Base-by-base conservation (phyloP, 306 rosid species). In the Clitoria ternatea region DNA sequence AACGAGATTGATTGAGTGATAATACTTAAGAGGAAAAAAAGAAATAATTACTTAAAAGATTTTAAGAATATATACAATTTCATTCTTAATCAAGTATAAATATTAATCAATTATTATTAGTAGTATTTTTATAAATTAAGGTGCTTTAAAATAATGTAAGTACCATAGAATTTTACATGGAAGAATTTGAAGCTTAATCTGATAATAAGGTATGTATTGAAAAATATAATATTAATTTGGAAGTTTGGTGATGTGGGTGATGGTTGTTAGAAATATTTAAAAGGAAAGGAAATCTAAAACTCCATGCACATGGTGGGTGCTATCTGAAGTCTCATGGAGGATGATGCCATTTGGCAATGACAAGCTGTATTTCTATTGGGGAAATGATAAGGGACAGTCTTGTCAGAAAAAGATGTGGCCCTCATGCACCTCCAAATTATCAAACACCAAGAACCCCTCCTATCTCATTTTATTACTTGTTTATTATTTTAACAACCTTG, bases 261-360 rank as follows among this genome's bases (percentile, higher is more conserved):
- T 78, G 69, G 66, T 67, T 32, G 56, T 30, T 24, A n/a, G n/a
- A 15, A 49, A 10, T 49, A 60, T 79, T 70, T 61, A 53, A 65
- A 70, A 29, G 56, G 9, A 30, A 75, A 69, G 49, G 60, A 75
- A 80, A 75, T 80, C 81, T 75, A 64, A 26, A 55, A 50, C 84
- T 64, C 0, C 18, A 39, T 1, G 72, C 77, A 80, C 74, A 62
- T 75, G 74, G 77, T 10, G 72, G 60, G 72, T 50, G 79, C 47
- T 39, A 81, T 81, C 85, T 32, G 3, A 47, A 71, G 60, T 2
- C 60, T 13, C 30, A 65, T 23, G 18, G n/a, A 20, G 19, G 55
- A 50, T 14, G 3, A 42, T 52, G 81, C 81, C 85, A 81, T 81
- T 24, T 76, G 78, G 78, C 72, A 59, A 23, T 42, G 61, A 48